A percentile compares a stretch with the other conserved stretches of the same genome.
phyloP scores from a whole-genome alignment of 1,139 yeast genomes.

The Wickerhamomyces sp. region DNA sequence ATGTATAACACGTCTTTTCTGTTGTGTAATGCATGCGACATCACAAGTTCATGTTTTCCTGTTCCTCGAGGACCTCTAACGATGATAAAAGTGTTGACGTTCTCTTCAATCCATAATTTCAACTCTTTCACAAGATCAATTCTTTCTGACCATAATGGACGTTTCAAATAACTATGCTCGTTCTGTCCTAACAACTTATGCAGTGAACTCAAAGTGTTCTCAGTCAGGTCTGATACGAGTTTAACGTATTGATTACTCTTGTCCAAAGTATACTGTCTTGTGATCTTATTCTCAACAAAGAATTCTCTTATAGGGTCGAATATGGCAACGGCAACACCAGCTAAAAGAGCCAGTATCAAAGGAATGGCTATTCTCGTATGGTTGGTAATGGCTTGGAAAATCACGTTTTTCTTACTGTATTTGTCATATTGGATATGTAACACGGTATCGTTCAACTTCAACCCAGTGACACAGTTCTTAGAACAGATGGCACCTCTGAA shows the following conservation, averaged over 20 bases:
- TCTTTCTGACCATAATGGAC: constrained; percentile 67
- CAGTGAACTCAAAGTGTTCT: constrained; percentile 34
- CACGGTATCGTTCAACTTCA: constrained; percentile 51
- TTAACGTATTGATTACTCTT: constrained; percentile 29
- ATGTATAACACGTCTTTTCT: constrained; percentile 58
- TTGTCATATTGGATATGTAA: constrained; percentile 73
- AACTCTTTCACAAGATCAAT: constrained; percentile 62
- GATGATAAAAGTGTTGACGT: constrained; percentile 78
- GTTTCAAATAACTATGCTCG: constrained; percentile 31
- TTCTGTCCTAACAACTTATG: constrained; percentile 32
- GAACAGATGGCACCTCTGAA: constrained; percentile 78
- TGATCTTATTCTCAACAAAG: constrained; percentile 69
- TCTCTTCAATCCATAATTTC: constrained; percentile 69
- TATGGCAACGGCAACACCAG: constrained; percentile 76
- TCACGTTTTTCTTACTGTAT: constrained; percentile 42
- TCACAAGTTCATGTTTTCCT: constrained; percentile 80
- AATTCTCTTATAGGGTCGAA: constrained; percentile 92
- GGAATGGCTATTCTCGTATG: constrained; percentile 72
- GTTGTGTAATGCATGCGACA: constrained; percentile 57
- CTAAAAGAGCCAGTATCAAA: constrained; percentile 51
- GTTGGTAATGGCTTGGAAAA: constrained; percentile 54
- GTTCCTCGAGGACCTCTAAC: constrained; percentile 93
- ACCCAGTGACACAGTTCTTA: constrained; percentile 85
- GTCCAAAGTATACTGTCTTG: constrained; percentile 41
- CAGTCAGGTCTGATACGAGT: constrained; percentile 29